A percentile compares a stretch with the other conserved stretches of the same genome.
phyloP scores from a whole-genome alignment of 768 basidiomycete species.

The Pholiota molesta region DNA sequence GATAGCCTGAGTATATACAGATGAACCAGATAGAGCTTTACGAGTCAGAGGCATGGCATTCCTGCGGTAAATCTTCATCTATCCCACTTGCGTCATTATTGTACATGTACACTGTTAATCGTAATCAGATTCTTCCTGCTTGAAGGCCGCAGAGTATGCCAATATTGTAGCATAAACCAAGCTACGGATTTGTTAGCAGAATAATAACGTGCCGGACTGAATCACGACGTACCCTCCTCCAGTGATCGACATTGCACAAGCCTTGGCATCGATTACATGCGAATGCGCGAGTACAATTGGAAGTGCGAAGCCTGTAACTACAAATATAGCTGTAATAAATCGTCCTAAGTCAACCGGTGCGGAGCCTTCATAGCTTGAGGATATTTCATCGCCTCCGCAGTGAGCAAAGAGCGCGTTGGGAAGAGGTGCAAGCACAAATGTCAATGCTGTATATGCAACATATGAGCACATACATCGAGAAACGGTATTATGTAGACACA shows the following conservation, averaged over 20 bases:
- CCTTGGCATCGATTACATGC: conserved; percentile 78
- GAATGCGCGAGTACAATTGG: conserved; percentile 94
- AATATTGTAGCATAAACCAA: conserved; percentile 91
- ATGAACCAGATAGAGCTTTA: not conserved
- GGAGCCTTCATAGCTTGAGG: conserved; percentile 69
- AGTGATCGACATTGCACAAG: conserved; percentile 92
- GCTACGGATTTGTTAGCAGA: conserved; percentile 34
- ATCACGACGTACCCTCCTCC: conserved; percentile 77
- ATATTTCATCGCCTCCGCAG: conserved; percentile 89
- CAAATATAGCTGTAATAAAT: conserved; percentile 89
- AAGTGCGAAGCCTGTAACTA: conserved; percentile 91
- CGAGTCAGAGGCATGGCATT: not conserved
- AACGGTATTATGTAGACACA: conserved; percentile 41
- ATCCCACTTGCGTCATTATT: not conserved
- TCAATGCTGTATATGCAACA: conserved; percentile 65
- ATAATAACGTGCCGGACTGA: not conserved
- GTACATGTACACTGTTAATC: conserved; percentile 45
- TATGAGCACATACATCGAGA: conserved; percentile 3
- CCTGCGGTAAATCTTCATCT: conserved; percentile 4
- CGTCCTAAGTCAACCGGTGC: conserved; percentile 89
- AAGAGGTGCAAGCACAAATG: conserved; percentile 93
- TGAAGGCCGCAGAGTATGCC: conserved; percentile 85
- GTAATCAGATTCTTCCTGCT: conserved; percentile 80
- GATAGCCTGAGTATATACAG: not conserved
- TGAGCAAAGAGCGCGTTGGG: conserved; percentile 95